Conservation (phyloP, 305 asterid genomes). For the Solanum hybrid region DNA sequence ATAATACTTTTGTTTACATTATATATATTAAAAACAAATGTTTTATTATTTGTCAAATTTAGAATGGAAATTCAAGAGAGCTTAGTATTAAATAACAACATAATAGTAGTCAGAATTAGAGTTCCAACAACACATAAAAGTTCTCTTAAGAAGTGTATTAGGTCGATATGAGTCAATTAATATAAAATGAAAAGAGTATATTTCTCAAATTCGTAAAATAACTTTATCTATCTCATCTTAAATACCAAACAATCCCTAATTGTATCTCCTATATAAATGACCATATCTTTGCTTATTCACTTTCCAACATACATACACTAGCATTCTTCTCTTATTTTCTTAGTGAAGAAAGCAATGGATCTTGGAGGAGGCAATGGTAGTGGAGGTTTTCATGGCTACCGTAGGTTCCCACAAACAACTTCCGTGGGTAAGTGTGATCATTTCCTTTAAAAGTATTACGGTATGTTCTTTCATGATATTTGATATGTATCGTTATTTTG, state of each 20-base stretch:
- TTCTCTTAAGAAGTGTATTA: too few relatives aligned
- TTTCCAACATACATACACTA: neutral
- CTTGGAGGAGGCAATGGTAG: slow-evolving; percentile 1
- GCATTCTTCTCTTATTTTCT: neutral
- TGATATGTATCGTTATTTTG: neutral
- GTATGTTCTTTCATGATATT: too few relatives aligned
- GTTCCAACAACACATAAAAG: too few relatives aligned
- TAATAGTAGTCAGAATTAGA: neutral
- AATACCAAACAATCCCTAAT: neutral
- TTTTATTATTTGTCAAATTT: neutral
- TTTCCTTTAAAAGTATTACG: neutral
- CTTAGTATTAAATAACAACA: neutral
- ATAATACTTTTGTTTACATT: neutral
- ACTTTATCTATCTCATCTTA: neutral
- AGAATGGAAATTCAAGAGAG: neutral
- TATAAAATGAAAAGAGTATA: too few relatives aligned
- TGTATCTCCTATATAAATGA: neutral
- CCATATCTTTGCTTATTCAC: neutral
- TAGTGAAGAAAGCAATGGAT: neutral
- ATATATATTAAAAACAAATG: neutral
- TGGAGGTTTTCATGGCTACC: slow-evolving; percentile 23
- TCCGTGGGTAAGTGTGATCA: neutral
- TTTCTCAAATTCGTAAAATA: too few relatives aligned
- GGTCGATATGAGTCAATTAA: too few relatives aligned
- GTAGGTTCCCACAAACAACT: slow-evolving; percentile 12